Conservation (phyloP, 768 basidiomycete species). For the Tubosaeta sp. region DNA sequence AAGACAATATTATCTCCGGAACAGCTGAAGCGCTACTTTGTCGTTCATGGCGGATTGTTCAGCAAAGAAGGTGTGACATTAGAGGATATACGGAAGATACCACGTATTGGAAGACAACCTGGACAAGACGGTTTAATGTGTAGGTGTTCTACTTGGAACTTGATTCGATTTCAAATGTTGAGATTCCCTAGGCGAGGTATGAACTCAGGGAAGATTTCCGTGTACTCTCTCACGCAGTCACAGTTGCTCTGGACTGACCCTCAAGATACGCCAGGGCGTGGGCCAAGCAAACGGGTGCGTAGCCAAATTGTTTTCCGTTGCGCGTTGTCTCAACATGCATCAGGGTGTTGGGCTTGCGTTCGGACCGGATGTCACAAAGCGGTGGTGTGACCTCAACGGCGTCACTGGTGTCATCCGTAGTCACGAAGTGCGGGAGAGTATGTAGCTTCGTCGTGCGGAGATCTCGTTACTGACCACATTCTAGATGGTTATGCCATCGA, state of each 20-base stretch:
- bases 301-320: slow-evolving; percentile 1
- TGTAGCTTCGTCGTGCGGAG: slow-evolving; percentile 18
- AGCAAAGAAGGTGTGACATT: slow-evolving; percentile 93
- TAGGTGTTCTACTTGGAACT: slow-evolving; percentile 34
- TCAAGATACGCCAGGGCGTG: slow-evolving; percentile 81
- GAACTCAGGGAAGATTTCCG: not conserved
- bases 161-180: slow-evolving; percentile 5
- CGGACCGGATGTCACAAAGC: slow-evolving; percentile 88
- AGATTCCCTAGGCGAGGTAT: slow-evolving; percentile 56
- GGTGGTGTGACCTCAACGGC: slow-evolving; percentile 85
- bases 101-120: slow-evolving; percentile 85
- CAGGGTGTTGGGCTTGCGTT: slow-evolving; percentile 95
- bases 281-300: slow-evolving; percentile 91
- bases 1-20: slow-evolving; percentile 75
- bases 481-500: slow-evolving; percentile 92
- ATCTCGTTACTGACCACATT: slow-evolving; percentile 4
- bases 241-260: slow-evolving; percentile 97
- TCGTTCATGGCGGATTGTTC: slow-evolving; percentile 96
- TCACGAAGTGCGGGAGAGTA: slow-evolving; percentile 93
- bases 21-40: slow-evolving; percentile 84
- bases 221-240: slow-evolving; percentile 8
- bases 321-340: slow-evolving; percentile 13
- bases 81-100: slow-evolving; percentile 86
- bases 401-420: slow-evolving; percentile 89
- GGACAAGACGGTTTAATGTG: slow-evolving; percentile 96